Evolutionary conservation across 768 basidiomycete genomes (phyloP), one percentile per base, ranked within the genome.

Genomic region (Gloeopeniophorella convolvens): DNA sequence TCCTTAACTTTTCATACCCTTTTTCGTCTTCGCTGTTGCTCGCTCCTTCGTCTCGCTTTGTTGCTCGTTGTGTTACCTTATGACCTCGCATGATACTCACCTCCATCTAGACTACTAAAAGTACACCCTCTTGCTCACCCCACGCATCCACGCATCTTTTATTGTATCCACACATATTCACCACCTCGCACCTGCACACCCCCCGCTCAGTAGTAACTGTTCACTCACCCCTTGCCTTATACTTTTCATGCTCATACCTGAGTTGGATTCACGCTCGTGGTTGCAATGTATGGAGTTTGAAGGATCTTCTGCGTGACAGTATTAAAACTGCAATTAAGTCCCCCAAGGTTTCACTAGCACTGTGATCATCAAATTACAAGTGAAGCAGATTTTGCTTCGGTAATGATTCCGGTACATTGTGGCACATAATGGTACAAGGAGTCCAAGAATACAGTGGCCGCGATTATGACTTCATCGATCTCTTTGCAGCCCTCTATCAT

Each of bases 151-250:
- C 51, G 34, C 35, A 55, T 20, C 31, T 45, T 43, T 53, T 55
- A 55, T 52, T 42, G 10, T 55, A 55, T 18, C 46, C 45, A 53
- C 54, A 40, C 44, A 36, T 53, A 52, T 46, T 53, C 35, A 28
- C 27, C 24, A 36, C 24, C 24, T 24, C 28, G 36, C 27, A 45
- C 26, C n/a, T 42, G 33, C 47, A 20, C 31, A 5, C 46, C 35
- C 56, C 48, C 56, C 56, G 49, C 56, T 57, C 56, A 57, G 56
- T 55, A 56, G 47, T 53, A 47, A 28, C 27, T 10, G 24, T 21
- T 9, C 43, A 12, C 23, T 18, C 16, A 15, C 28, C 34, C n/a
- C n/a, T 33, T 42, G 8, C 27, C 16, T 18, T 42, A 9, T 31
- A 20, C 18, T 43, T 28, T 32, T 24, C 21, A 28, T 18, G 31